Base-by-base conservation (phyloP, 2,329 filamentous ascomycete genomes). In the Colletotrichum theobromicola region DNA sequence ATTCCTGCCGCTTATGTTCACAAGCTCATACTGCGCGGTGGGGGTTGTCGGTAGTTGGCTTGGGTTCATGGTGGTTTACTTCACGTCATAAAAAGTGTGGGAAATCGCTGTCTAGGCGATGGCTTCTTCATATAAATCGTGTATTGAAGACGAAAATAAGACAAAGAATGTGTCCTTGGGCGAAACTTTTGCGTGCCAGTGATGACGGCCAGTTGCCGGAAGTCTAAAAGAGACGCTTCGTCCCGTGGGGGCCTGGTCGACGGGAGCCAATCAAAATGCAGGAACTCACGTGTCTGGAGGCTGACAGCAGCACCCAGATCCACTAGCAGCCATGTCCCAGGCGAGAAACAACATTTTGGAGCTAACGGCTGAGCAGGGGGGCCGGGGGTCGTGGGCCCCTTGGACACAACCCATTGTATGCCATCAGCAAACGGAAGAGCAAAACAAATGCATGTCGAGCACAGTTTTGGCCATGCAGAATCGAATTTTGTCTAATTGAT, bases 11-110 rank as follows among this genome's bases (percentile, higher is more conserved):
- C 87, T 98, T 79, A 98, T 99, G 96, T 97, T 98, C 82, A 98
- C 93, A 78, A 98, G 96, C 87, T 94, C 94, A 15, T 99, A 98
- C 84, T 95, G 94, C 37, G 97, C 97, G 6, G 88, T 98, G 72
- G 97, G 97, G n/a, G 96, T 98, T 1, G 92, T 98, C 21, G 95
- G 95, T 4, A 98, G 97, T 85, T 98, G 96, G 96, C 80, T 98
- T 53, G 96, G 97, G 12, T 98, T 98, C 82, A 91, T 96, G 86
- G 94, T 98, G 35, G 95, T 98, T 65, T 98, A 96, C 85, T 96
- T 98, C 80, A 88, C 89, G 8, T 89, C 88, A 37, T 90, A 71
- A 80, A 28, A 81, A 77, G 78, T 15, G n/a, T 35, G 4, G 35
- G 16, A 37, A 24, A 13, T 24, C n/a, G 26, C 16, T 15, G 9